phyloP scores from a whole-genome alignment of 2,329 filamentous ascomycete species.

The Hypoxylon sp. region DNA sequence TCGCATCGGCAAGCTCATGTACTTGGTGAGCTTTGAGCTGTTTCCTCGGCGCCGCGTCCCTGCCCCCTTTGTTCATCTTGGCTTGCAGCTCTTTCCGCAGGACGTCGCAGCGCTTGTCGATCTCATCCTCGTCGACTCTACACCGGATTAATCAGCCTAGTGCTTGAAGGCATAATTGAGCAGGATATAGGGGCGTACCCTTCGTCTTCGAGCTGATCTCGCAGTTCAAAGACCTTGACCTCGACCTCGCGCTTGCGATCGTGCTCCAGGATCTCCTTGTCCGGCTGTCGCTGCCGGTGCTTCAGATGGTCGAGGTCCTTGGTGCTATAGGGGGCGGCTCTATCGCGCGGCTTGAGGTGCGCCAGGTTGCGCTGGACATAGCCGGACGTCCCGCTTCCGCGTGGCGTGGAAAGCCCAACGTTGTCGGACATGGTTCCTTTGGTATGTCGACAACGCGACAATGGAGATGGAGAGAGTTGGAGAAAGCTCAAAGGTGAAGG shows the following conservation, averaged over 20 bases:
- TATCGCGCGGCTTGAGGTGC: conserved; percentile 86
- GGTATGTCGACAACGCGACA: neutral
- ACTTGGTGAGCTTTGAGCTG: conserved; percentile 92
- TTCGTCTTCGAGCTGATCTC: conserved; percentile 92
- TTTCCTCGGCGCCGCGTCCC: conserved; percentile 58
- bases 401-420: conserved; percentile 93
- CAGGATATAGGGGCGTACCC: conserved; percentile 66
- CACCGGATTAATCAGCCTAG: conserved; percentile 26
- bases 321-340: conserved; percentile 78
- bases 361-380: conserved; percentile 98
- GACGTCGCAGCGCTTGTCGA: conserved; percentile 79
- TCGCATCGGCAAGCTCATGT: conserved; percentile 94
- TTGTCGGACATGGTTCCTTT: conserved; percentile 84
- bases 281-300: conserved; percentile 85
- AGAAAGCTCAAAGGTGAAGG: conserved; percentile 2
- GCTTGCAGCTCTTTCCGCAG: conserved; percentile 73
- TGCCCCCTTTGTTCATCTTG: conserved; percentile 63
- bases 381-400: conserved; percentile 94
- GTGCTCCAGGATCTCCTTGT: conserved; percentile 93
- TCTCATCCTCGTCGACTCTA: conserved; percentile 88
- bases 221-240: conserved; percentile 90
- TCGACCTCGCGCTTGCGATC: conserved; percentile 92
- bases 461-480: neutral
- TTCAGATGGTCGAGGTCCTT: conserved; percentile 76
- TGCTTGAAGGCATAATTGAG: neutral